phyloP scores from a whole-genome alignment of 208 protist genomes.

The Leishmania braziliensis region DNA sequence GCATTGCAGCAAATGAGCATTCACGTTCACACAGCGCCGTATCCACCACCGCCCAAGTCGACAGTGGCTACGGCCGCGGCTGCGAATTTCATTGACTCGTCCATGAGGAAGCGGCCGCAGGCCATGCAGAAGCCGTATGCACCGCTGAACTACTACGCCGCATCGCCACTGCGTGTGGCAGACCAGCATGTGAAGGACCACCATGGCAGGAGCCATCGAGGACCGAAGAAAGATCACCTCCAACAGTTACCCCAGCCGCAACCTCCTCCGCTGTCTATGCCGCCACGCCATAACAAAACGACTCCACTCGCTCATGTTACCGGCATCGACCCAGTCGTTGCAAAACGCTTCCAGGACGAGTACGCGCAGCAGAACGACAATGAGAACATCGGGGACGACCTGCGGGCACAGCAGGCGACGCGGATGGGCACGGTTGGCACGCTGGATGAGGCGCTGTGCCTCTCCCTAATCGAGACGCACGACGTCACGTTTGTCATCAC shows the following conservation, averaged over 20 bases:
- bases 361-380: constrained; percentile 65
- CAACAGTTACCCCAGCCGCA: neutral
- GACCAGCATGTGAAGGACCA: constrained; percentile 9
- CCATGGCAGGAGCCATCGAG: constrained; percentile 3
- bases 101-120: neutral
- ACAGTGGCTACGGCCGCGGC: neutral
- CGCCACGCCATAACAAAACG: neutral
- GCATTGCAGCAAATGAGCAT: constrained; percentile 21
- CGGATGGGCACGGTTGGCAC: constrained; percentile 43
- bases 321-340: constrained; percentile 27
- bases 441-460: constrained; percentile 58
- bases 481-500: constrained; percentile 89
- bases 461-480: constrained; percentile 64
- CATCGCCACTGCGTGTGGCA: neutral
- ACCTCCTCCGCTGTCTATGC: neutral
- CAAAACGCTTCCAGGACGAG: constrained; percentile 54
- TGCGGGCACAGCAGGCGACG: constrained; percentile 40
- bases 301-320: neutral
- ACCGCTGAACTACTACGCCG: neutral
- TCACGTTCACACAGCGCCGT: neutral
- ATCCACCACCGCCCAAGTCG: neutral
- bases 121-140: neutral
- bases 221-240: neutral
- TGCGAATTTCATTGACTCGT: neutral
- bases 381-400: constrained; percentile 32